Evolutionary conservation across 2,329 filamentous ascomycete genomes (phyloP), one percentile per base, ranked within the genome.

Genomic region (Leptographium radiaticola): DNA sequence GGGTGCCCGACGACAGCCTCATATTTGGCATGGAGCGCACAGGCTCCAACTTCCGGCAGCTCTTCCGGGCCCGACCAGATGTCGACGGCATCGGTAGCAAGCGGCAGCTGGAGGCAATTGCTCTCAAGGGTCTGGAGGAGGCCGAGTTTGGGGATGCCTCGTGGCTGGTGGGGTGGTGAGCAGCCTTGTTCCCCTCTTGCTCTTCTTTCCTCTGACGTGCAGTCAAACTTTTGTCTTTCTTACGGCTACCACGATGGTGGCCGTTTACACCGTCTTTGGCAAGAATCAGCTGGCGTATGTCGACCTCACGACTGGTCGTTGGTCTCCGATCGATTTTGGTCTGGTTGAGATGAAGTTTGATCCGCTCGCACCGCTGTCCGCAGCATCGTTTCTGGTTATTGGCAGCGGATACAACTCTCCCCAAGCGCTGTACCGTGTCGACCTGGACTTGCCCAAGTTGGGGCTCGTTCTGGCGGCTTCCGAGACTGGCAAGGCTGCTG

Each of bases 1-100:
- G 76, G 76, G 68, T 69, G 3, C 62, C 67, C 0, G 73, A 78
- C 60, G 74, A 72, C 1, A 66, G 65, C 11, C 60, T 79, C 2
- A 75, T 73, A 56, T 78, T 73, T 57, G 66, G 66, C 2, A 71
- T 71, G 50, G 76, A 79, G 61, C 61, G 60, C 1, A 42, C 18
- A 4, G 47, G 42, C 9, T 68, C 63, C 2, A 71, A 71, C 1
- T 76, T 71, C 55, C 72, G 73, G 54, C 73, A 75, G 54, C 62
- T 79, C 9, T 76, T 73, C 56, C 65, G 66, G 1, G 62, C 69
- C n/a, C 55, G 56, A 4, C 62, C 66, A 1, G 63, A 61, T 1
- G 56, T 59, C 11, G 54, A 63, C 9, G 53, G 31, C 12, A 10
- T 16, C 13, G 31, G 38, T 16, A 38, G 38, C 15, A 33, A 62